Evolutionary conservation across 1,139 yeast genomes (phyloP), one percentile per base, ranked within the genome.

Genomic region (Diutina scorzettiae): DNA sequence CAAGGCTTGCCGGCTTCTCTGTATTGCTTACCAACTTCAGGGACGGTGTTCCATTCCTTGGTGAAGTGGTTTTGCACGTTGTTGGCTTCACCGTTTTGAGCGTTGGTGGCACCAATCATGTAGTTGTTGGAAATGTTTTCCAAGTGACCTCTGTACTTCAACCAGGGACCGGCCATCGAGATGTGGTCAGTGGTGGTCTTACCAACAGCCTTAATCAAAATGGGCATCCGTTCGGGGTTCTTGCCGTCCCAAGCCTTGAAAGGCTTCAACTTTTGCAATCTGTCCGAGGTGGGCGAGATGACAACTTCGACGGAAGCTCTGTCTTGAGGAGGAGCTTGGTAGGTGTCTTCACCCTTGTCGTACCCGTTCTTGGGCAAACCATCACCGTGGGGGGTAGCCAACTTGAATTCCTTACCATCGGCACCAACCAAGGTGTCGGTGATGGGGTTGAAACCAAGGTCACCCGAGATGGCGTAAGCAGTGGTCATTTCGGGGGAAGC

Each of bases 81-180:
- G 83, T 91, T 91, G 54, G 95, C 95, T 76, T 91, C 87, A 56
- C 81, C 86, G 69, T 91, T 91, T 73, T 84, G 97, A 60, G 89
- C 91, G 69, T 91, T 91, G 63, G 79, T 87, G 55, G 97, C 98
- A 74, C 98, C 98, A 76, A 91, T 91, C 96, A 91, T 87, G 73
- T 89, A 87, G 78, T 91, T 91, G 78, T 89, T 86, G 59, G 97
- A 87, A 63, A 91, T 91, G 81, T 91, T 91, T 74, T 87, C 93
- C 73, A 91, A 78, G 75, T 91, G 98, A 73, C 98, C 98, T 78
- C 97, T 86, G 94, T 91, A 91, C 76, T 91, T 91, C 78, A 91
- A 85, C 98, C 98, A 91, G 64, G 97, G 97, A 72, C 98, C 98
- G 63, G 98, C 98, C 93, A 85, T 87, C 60, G 97, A 89, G 61